Conservation (phyloP, 2,329 filamentous ascomycete genomes). For the Dactylellina drechsleri region DNA sequence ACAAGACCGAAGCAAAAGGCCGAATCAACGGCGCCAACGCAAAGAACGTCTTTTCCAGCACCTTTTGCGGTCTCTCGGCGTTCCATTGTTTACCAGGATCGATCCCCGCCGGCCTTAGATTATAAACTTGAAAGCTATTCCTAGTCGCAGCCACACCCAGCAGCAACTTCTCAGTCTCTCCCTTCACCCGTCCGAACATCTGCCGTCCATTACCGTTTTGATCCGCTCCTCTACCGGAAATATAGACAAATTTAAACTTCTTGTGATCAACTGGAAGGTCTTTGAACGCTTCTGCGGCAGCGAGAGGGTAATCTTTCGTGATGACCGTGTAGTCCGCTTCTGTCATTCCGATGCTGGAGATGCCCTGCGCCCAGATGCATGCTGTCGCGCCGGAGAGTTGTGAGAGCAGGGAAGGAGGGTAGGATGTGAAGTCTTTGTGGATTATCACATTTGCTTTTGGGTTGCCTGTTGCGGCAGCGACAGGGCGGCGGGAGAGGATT, state of each 20-base stretch:
- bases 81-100: slow-evolving; percentile 63
- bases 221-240: slow-evolving; percentile 70
- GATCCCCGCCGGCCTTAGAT: slow-evolving; percentile 70
- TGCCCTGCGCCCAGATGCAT: slow-evolving; percentile 75
- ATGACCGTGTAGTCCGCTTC: slow-evolving; percentile 72
- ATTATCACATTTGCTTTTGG: slow-evolving; percentile 73
- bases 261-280: slow-evolving; percentile 62
- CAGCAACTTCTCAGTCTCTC: slow-evolving; percentile 71
- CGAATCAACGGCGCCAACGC: slow-evolving; percentile 59
- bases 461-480: slow-evolving; percentile 72
- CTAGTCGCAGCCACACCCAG: slow-evolving; percentile 66
- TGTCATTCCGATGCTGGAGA: slow-evolving; percentile 57
- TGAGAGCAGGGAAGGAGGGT: slow-evolving; percentile 69
- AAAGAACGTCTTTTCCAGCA: slow-evolving; percentile 60
- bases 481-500: slow-evolving; percentile 73
- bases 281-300: slow-evolving; percentile 71
- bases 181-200: slow-evolving; percentile 73
- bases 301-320: slow-evolving; percentile 73
- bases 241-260: slow-evolving; percentile 76
- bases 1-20: slow-evolving; percentile 59
- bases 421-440: slow-evolving; percentile 73
- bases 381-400: slow-evolving; percentile 73
- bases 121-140: slow-evolving; percentile 67
- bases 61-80: slow-evolving; percentile 38
- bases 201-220: slow-evolving; percentile 65